Evolutionary conservation across 805 yeast genomes (phyloP).

Genomic region (Sungouiozyma intestinalis): DNA sequence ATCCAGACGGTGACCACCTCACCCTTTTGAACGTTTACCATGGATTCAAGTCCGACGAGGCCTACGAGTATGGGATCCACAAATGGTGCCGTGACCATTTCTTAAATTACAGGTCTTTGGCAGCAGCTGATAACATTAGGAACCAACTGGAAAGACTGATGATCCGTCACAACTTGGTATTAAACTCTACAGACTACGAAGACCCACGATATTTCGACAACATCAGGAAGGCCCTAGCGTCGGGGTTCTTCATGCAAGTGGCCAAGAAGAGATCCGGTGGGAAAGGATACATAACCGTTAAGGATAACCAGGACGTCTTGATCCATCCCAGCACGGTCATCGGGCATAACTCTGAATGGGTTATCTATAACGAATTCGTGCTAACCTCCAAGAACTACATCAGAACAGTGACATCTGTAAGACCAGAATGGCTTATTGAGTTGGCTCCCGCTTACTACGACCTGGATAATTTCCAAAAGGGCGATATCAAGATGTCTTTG

Average conservation of each 20-base stretch:
- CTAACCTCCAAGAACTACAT: conserved; percentile 88
- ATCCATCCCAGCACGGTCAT: conserved; percentile 90
- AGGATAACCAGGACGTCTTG: conserved; percentile 92
- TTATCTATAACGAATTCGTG: conserved; percentile 90
- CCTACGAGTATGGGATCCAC: conserved; percentile 49
- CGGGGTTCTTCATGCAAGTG: conserved; percentile 98
- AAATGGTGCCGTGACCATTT: conserved; percentile 92
- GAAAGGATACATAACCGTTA: conserved; percentile 81
- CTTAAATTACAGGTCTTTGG: conserved; percentile 71
- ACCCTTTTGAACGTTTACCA: conserved; percentile 82
- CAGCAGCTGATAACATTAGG: conserved; percentile 80
- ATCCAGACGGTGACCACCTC: conserved; percentile 90
- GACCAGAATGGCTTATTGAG: conserved; percentile 88
- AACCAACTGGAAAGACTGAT: conserved; percentile 72
- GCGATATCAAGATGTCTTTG: conserved; percentile 60
- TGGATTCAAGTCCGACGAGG: conserved; percentile 70
- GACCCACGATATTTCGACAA: conserved; percentile 63
- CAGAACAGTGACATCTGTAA: conserved; percentile 82
- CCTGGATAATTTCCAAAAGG: conserved; percentile 53
- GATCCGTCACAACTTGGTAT: conserved; percentile 68
- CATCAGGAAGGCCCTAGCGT: conserved; percentile 72
- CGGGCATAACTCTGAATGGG: conserved; percentile 86
- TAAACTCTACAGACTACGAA: conserved; percentile 57
- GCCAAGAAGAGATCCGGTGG: conserved; percentile 81
- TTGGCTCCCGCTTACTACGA: conserved; percentile 59